phyloP scores from a whole-genome alignment of 495 filamentous ascomycete species.

The Aspergillus ostianus region DNA sequence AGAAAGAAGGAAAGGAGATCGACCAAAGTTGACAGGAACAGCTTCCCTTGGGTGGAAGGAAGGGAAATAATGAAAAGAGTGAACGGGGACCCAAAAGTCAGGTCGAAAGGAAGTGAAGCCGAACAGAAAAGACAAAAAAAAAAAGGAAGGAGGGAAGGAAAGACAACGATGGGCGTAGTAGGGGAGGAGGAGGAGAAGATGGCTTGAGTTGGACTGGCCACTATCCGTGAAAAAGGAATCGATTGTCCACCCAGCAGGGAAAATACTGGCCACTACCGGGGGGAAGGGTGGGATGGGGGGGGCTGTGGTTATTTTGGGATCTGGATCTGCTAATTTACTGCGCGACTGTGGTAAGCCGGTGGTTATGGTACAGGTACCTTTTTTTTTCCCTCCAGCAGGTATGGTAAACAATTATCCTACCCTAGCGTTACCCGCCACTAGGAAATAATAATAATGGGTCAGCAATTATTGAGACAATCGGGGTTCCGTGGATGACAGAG shows the following conservation, averaged over 20 bases:
- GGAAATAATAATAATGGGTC: background rate
- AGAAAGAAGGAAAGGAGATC: constrained; percentile 24
- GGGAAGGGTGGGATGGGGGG: constrained; percentile 21
- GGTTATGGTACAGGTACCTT: constrained; percentile 11
- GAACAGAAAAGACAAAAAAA: constrained; percentile 25
- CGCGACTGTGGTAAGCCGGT: constrained; percentile 17
- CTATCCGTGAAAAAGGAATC: constrained; percentile 34
- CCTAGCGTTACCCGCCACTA: background rate
- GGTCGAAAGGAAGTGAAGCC: constrained; percentile 14
- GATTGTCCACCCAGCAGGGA: constrained; percentile 27
- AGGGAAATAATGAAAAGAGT: constrained; percentile 25
- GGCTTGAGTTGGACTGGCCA: constrained; percentile 26
- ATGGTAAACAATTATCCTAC: constrained; percentile 1
- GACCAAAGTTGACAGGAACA: constrained; percentile 20
- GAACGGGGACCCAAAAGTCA: constrained; percentile 23
- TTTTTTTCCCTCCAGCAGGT: background rate
- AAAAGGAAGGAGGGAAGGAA: constrained; percentile 30
- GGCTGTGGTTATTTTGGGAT: constrained; percentile 45
- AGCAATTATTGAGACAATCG: background rate
- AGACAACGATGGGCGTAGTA: constrained; percentile 30
- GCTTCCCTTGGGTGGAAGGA: constrained; percentile 8
- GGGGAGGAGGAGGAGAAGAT: constrained; percentile 13
- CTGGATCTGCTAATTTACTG: constrained; percentile 35
- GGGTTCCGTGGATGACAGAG: background rate
- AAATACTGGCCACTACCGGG: constrained; percentile 19